Evolutionary conservation across 2,329 filamentous ascomycete species (phyloP).

Genomic region (Thielaviopsis populi): DNA sequence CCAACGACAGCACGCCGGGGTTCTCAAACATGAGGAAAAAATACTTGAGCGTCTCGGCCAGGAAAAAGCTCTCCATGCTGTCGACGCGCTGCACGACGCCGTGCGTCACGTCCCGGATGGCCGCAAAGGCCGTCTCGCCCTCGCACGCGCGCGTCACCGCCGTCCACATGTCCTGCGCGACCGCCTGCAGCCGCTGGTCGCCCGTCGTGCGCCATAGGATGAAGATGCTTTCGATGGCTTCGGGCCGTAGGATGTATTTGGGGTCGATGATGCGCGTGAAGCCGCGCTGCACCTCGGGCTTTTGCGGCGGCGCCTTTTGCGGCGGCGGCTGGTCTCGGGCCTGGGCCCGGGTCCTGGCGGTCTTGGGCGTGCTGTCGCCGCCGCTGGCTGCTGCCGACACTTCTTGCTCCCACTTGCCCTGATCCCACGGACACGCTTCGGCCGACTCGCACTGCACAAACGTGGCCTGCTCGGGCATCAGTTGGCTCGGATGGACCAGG

Average conservation of each 20-base stretch:
- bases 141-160: slow-evolving; percentile 46
- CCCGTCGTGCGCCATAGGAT: slow-evolving; percentile 63
- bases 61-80: slow-evolving; percentile 46
- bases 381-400: slow-evolving; percentile 22
- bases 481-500: slow-evolving; percentile 38
- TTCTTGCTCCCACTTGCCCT: slow-evolving; percentile 21
- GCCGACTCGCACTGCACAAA: slow-evolving; percentile 29
- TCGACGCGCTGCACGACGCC: slow-evolving; percentile 22
- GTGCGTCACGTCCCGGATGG: slow-evolving; percentile 44
- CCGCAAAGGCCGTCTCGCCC: slow-evolving; percentile 47
- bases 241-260: slow-evolving; percentile 54
- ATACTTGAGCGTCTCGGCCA: slow-evolving; percentile 53
- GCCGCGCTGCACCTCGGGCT: slow-evolving; percentile 32
- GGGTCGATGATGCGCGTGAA: slow-evolving; percentile 40
- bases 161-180: slow-evolving; percentile 61
- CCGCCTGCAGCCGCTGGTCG: slow-evolving; percentile 46
- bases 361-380: neutral
- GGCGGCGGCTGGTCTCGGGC: neutral
- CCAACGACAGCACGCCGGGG: slow-evolving; percentile 42
- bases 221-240: slow-evolving; percentile 70
- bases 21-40: slow-evolving; percentile 49
- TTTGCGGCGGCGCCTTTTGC: neutral
- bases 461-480: slow-evolving; percentile 46
- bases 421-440: slow-evolving; percentile 23
- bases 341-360: neutral